These are phyloP conservation scores for Pseudogymnoascus destructans DNA, from an alignment of 2,329 filamentous ascomycete species.

Conservation along the genomic window DNA sequence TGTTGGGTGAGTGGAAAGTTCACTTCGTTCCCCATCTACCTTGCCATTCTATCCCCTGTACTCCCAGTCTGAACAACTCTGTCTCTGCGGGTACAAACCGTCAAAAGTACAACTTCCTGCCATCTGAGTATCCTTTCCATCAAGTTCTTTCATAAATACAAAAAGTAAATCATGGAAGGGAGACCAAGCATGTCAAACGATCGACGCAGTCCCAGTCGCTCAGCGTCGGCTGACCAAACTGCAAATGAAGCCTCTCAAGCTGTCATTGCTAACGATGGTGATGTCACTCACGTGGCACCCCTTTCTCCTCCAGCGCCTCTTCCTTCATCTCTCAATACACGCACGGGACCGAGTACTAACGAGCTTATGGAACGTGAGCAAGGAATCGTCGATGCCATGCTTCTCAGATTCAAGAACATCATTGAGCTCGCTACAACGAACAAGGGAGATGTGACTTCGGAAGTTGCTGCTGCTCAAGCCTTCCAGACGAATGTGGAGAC, in stretches of 20 bases:
- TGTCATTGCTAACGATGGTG: neutral
- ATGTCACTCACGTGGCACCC: neutral
- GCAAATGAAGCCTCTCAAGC: conserved; percentile 1
- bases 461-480: conserved; percentile 22
- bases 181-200: neutral
- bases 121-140: neutral
- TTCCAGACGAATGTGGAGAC: conserved; percentile 26
- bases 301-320: neutral
- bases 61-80: neutral
- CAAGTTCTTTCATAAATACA: neutral
- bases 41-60: neutral
- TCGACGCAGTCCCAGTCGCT: neutral
- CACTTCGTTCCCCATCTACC: neutral
- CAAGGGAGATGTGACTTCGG: conserved; percentile 21
- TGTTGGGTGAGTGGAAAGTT: conserved; percentile 1
- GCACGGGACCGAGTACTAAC: conserved; percentile 12
- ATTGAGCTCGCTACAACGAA: conserved; percentile 23
- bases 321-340: neutral
- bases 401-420: conserved; percentile 33
- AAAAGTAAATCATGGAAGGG: neutral
- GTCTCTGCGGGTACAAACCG: neutral
- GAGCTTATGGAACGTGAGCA: conserved; percentile 33
- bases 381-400: conserved; percentile 32
- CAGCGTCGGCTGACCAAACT: neutral
- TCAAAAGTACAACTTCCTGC: neutral